Conservation (phyloP, 805 yeast genomes). For the Wickerhamiella domercqiae region DNA sequence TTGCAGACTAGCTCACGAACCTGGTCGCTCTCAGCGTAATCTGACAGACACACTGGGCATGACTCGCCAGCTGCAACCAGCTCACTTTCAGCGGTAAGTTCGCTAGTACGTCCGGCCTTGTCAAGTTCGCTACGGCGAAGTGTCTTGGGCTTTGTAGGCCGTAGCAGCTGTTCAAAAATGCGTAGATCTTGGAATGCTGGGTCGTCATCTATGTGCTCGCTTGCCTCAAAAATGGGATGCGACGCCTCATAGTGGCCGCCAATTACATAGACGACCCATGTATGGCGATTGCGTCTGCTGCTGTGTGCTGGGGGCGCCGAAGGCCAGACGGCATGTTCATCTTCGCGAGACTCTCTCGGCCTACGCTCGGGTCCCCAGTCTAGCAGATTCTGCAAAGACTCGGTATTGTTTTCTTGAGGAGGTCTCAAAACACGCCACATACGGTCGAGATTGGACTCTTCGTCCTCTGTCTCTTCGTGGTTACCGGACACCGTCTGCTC, state of each 20-base stretch:
- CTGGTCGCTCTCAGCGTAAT: conserved; percentile 32
- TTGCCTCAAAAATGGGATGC: conserved; percentile 36
- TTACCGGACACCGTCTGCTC: too few species aligned
- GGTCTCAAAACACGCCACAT: too few species aligned
- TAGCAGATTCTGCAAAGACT: too few species aligned
- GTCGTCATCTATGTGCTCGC: conserved; percentile 32
- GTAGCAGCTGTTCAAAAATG: conserved; percentile 33
- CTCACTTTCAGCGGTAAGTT: conserved; percentile 15
- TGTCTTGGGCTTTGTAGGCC: conserved; percentile 31
- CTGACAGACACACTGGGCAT: conserved; percentile 34
- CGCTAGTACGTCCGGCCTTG: conserved; percentile 26
- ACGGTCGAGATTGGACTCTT: too few species aligned
- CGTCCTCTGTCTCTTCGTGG: too few species aligned
- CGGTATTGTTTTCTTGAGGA: too few species aligned
- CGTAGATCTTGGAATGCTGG: conserved; percentile 38
- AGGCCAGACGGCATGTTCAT: too few species aligned
- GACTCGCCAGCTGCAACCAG: conserved; percentile 10
- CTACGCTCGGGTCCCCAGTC: too few species aligned
- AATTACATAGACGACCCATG: conserved; percentile 47
- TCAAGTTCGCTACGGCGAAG: conserved; percentile 30
- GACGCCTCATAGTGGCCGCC: conserved; percentile 38
- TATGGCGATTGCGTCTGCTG: neutral
- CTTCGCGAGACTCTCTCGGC: too few species aligned
- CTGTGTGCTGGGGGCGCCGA: neutral
- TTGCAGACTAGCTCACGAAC: conserved; percentile 34